Conservation (phyloP, 495 filamentous ascomycete genomes). For the Penicillium silybi region DNA sequence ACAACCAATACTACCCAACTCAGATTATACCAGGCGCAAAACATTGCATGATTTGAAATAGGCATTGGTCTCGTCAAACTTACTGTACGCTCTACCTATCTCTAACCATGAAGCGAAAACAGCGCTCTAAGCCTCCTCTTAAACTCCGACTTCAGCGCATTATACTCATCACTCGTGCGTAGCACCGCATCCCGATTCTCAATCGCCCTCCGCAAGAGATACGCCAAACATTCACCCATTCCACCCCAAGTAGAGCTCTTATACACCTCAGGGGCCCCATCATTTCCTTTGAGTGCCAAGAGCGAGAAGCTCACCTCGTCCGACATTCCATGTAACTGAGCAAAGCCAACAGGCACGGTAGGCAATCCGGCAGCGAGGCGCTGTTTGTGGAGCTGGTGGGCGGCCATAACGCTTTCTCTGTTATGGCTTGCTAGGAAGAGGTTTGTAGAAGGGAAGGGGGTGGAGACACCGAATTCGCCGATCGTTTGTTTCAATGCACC, state of each 20-base stretch:
- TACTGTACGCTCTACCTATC: not conserved
- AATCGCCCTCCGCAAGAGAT: slow-evolving; percentile 75
- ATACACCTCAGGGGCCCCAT: slow-evolving; percentile 56
- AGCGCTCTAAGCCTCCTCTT: slow-evolving; percentile 45
- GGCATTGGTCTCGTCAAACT: not conserved
- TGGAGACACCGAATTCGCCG: slow-evolving; percentile 45
- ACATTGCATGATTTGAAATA: not conserved
- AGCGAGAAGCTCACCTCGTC: slow-evolving; percentile 82
- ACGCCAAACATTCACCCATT: slow-evolving; percentile 83
- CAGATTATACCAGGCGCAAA: not conserved
- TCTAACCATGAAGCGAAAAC: slow-evolving; percentile 11
- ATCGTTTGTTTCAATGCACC: slow-evolving; percentile 32
- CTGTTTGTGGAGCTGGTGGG: slow-evolving; percentile 31
- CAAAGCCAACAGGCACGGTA: slow-evolving; percentile 38
- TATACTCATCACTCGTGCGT: slow-evolving; percentile 62
- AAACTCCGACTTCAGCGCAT: slow-evolving; percentile 67
- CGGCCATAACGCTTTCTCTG: slow-evolving; percentile 29
- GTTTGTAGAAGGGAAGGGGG: slow-evolving; percentile 30
- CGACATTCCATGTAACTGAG: slow-evolving; percentile 87
- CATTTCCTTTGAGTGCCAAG: slow-evolving; percentile 42
- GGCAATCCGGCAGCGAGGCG: slow-evolving; percentile 25
- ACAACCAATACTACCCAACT: no score
- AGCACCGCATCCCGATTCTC: slow-evolving; percentile 87
- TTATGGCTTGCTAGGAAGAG: slow-evolving; percentile 45
- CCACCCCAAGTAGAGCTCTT: slow-evolving; percentile 89